Conservation (phyloP, 352 stramenopile genomes). For the Globisporangium radiosum region DNA sequence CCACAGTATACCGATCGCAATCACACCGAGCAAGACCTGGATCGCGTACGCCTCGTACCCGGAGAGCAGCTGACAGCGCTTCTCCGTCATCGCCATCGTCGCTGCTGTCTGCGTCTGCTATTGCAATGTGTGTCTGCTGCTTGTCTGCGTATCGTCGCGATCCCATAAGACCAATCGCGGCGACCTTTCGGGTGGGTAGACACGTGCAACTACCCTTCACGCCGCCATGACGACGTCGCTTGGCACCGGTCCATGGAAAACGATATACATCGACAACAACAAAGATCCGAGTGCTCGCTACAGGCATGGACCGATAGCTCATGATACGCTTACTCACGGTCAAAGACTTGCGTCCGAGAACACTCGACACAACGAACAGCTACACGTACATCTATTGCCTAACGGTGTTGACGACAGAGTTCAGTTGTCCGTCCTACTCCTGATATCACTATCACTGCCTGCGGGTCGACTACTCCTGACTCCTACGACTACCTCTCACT, state of each 20-base stretch:
- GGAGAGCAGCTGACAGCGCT: conserved; percentile 61
- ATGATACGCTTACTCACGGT: too few species aligned
- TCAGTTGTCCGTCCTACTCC: background rate
- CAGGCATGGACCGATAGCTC: too few species aligned
- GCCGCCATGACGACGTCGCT: too few species aligned
- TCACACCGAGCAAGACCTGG: conserved; percentile 55
- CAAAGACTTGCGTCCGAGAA: too few species aligned
- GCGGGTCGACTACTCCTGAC: too few species aligned
- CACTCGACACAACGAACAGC: too few species aligned
- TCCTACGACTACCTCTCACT: background rate
- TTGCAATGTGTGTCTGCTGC: background rate
- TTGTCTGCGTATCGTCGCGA: background rate
- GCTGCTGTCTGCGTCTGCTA: background rate
- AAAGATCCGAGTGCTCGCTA: too few species aligned
- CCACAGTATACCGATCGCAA: conserved; percentile 66
- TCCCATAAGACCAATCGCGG: background rate
- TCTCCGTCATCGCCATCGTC: conserved; percentile 13
- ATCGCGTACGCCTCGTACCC: conserved; percentile 62
- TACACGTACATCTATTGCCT: too few species aligned
- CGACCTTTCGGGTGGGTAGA: background rate
- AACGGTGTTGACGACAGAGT: too few species aligned
- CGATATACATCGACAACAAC: too few species aligned
- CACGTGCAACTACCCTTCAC: too few species aligned
- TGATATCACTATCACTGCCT: background rate
- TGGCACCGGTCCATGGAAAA: too few species aligned